Base-by-base conservation (phyloP, 2,329 filamentous ascomycete genomes). In the Fusarium nematophilum region DNA sequence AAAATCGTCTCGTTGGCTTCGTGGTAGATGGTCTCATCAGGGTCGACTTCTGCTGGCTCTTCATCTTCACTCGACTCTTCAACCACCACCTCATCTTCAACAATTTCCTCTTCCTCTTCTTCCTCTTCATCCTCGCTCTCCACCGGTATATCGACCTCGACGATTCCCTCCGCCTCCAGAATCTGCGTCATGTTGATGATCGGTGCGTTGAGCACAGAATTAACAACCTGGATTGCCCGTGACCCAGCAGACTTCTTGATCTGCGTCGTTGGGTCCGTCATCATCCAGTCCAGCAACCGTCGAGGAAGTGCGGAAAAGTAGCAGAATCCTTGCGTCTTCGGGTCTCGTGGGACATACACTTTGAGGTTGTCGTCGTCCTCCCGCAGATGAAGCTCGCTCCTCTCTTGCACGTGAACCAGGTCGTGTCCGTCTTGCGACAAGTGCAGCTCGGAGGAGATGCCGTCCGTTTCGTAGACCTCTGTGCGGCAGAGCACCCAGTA, bases 281-380 rank as follows among this genome's bases (percentile, higher is more conserved):
- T 76, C 34, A 79, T 65, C 73, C 74, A 78, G 9, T 68, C 51
- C 0, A 72, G 59, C 3, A 79, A 60, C 1, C 53, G 65, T 6
- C 59, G 46, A 0, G 73, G 66, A 2, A 78, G 70, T 1, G 43
- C 25, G 0, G 59, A 63, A 9, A 52, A 59, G 55, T 73, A 76
- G 44, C 66, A 71, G 6, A 69, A 59, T 5, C 69, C 59, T 39
- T 73, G 76, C 0, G 54, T 38, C 9, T 65, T 55, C 10, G 59
- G 62, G 9, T 70, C 44, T 4, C 56, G 58, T 0, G 76, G 76
- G 1, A 79, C 50, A n/a, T 72, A 78, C 0, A 78, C 44, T 4
- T 57, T 62, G 4, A 76, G 56, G 1, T 21, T 10, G 1, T 18
- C 47, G 0, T 42, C 14, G 1, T 51, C 43, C 8, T 76, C 73